Conservation (phyloP, 345 rosid species). For the Gossypium stocksii region DNA sequence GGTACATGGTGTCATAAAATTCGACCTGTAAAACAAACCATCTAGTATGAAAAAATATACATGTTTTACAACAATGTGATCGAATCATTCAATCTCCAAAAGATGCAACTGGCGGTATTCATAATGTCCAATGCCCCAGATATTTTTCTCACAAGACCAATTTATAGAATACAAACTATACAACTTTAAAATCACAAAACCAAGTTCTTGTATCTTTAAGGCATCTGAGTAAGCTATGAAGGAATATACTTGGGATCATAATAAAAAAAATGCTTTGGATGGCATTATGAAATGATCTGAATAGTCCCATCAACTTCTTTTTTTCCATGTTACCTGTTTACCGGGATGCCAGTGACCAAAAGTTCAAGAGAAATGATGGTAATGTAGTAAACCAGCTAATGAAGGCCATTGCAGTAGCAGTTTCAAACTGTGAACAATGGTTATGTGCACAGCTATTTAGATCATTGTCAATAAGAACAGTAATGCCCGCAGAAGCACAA, state of each 20-base stretch:
- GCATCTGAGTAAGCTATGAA: not conserved
- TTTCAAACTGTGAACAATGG: conserved; percentile 66
- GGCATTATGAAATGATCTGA: not conserved
- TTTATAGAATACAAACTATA: not conserved
- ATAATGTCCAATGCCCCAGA: conserved; percentile 7
- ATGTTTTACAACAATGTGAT: not conserved
- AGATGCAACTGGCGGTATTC: not conserved
- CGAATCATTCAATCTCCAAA: not conserved
- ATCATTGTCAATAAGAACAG: conserved; percentile 78
- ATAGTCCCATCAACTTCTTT: not conserved
- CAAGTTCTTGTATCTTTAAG: not conserved
- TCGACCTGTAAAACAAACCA: not conserved
- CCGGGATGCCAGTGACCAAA: not conserved
- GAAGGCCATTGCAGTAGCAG: conserved; percentile 76
- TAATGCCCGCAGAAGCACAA: conserved; percentile 75
- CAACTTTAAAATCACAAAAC: conserved; percentile 8
- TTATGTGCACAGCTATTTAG: conserved; percentile 43
- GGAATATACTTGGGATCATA: not conserved
- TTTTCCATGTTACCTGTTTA: not conserved
- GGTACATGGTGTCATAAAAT: not conserved
- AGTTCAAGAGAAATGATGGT: conserved; percentile 32
- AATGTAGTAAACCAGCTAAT: conserved; percentile 58
- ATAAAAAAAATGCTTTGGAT: not conserved
- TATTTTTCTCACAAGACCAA: not conserved
- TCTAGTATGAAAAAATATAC: not conserved